phyloP scores from a whole-genome alignment of 345 rosid genomes.

The Boechera stricta region DNA sequence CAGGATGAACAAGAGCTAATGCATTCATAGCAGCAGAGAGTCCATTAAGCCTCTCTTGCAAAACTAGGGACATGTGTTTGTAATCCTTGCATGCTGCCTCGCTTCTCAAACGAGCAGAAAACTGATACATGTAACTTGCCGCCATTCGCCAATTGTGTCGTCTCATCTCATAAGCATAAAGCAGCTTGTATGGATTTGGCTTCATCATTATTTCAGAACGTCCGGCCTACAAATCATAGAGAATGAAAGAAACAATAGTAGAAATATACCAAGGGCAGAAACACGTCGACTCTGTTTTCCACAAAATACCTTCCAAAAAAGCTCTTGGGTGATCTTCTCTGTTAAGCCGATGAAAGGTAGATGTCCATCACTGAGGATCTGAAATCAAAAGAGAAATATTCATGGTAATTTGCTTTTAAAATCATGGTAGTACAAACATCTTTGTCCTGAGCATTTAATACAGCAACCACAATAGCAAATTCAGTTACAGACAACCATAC shows the following conservation, averaged over 20 bases:
- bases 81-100: slow-evolving; percentile 64
- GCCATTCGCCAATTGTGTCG: slow-evolving; percentile 94
- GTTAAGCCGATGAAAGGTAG: slow-evolving; percentile 86
- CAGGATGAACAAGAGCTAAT: slow-evolving; percentile 77
- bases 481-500: slow-evolving; percentile 18
- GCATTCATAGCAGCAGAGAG: slow-evolving; percentile 95
- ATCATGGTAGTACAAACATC: slow-evolving; percentile 27
- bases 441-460: slow-evolving; percentile 22
- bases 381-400: slow-evolving; percentile 38
- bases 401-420: slow-evolving; percentile 8
- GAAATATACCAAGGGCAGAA: slow-evolving; percentile 24
- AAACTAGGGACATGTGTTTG: slow-evolving; percentile 56
- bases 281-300: slow-evolving; percentile 18
- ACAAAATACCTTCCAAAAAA: slow-evolving; percentile 87
- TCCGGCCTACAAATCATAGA: slow-evolving; percentile 64
- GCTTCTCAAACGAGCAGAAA: slow-evolving; percentile 72
- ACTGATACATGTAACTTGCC: slow-evolving; percentile 82
- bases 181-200: slow-evolving; percentile 88
- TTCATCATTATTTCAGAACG: slow-evolving; percentile 73
- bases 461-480: slow-evolving; percentile 30
- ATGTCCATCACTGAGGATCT: slow-evolving; percentile 86
- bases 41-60: slow-evolving; percentile 89
- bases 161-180: slow-evolving; percentile 93
- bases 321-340: slow-evolving; percentile 91
- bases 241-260: slow-evolving; percentile 28